Evolutionary conservation across 176 grass and related monocot genomes (phyloP).

Genomic region (Musa troglodytarum): DNA sequence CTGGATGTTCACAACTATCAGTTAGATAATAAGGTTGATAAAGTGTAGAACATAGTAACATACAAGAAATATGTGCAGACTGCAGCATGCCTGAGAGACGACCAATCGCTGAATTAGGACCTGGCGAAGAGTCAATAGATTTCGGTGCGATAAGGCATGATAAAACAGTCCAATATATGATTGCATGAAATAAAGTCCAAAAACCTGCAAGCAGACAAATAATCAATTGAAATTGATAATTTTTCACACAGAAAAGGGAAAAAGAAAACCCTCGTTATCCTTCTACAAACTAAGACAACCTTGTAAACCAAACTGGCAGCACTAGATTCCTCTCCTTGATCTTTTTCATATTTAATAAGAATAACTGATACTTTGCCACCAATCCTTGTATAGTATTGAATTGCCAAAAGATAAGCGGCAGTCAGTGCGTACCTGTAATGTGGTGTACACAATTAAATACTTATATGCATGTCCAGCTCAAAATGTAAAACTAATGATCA

Average conservation of each 20-base stretch:
- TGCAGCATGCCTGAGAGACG: slow-evolving; percentile 70
- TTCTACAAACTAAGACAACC: slow-evolving; percentile 27
- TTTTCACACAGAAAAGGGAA: neutral
- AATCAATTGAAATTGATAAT: neutral
- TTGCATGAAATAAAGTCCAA: slow-evolving; percentile 97
- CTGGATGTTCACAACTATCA: slow-evolving; percentile 20
- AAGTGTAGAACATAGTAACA: neutral
- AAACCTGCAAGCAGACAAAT: slow-evolving; percentile 45
- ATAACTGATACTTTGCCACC: slow-evolving; percentile 86
- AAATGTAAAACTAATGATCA: no score
- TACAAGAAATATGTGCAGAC: slow-evolving; percentile 8
- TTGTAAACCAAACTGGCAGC: slow-evolving; percentile 99
- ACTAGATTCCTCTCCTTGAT: slow-evolving; percentile 89
- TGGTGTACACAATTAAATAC: neutral
- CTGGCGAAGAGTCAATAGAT: slow-evolving; percentile 64
- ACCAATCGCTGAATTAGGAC: slow-evolving; percentile 90
- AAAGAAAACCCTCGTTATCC: neutral
- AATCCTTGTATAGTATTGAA: slow-evolving; percentile 94
- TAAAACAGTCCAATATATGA: slow-evolving; percentile 99
- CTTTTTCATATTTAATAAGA: slow-evolving; percentile 95
- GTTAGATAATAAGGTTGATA: neutral
- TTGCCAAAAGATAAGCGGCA: slow-evolving; percentile 80
- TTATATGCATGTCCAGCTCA: no score
- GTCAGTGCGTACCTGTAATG: slow-evolving; percentile 74
- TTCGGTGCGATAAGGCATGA: slow-evolving; percentile 65